Conservation (phyloP, 2,329 filamentous ascomycete genomes). For the Microdochium bolleyi region DNA sequence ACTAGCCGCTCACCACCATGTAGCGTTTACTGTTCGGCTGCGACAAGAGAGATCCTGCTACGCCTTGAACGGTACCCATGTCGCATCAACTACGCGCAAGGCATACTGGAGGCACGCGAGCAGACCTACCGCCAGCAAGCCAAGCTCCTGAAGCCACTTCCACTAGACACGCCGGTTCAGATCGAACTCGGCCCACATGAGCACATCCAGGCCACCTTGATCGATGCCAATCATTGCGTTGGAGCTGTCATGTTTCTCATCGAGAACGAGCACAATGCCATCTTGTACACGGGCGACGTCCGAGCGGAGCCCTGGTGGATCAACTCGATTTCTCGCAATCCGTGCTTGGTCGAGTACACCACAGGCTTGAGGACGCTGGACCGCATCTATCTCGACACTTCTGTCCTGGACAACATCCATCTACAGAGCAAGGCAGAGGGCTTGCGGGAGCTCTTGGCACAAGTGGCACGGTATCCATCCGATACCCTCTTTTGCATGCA, state of each 20-base stretch:
- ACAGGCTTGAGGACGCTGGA: constrained; percentile 60
- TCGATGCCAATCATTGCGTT: constrained; percentile 88
- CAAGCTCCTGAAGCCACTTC: constrained; percentile 69
- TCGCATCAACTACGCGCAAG: constrained; percentile 72
- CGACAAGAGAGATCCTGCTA: constrained; percentile 73
- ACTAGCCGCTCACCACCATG: neutral
- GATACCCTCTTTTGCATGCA: constrained; percentile 79
- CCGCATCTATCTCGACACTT: constrained; percentile 85
- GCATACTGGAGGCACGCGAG: constrained; percentile 65
- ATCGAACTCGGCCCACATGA: constrained; percentile 66
- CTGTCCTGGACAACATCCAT: constrained; percentile 43
- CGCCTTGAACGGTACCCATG: constrained; percentile 72
- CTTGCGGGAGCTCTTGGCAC: constrained; percentile 61
- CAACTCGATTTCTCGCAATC: constrained; percentile 61
- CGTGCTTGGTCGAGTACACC: constrained; percentile 67
- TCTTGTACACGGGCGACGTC: constrained; percentile 86
- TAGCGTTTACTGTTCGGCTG: constrained; percentile 78
- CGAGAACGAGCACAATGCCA: constrained; percentile 61
- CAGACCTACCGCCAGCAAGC: constrained; percentile 71
- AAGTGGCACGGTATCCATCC: constrained; percentile 58
- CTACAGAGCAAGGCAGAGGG: constrained; percentile 66
- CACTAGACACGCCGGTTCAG: constrained; percentile 68
- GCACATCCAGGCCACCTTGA: constrained; percentile 70
- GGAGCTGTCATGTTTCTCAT: constrained; percentile 92
- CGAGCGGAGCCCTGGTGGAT: constrained; percentile 85